These are phyloP conservation scores for Coccomyxa sp. DNA, from an alignment of 139 green algal genomes.

Conservation along the genomic window DNA sequence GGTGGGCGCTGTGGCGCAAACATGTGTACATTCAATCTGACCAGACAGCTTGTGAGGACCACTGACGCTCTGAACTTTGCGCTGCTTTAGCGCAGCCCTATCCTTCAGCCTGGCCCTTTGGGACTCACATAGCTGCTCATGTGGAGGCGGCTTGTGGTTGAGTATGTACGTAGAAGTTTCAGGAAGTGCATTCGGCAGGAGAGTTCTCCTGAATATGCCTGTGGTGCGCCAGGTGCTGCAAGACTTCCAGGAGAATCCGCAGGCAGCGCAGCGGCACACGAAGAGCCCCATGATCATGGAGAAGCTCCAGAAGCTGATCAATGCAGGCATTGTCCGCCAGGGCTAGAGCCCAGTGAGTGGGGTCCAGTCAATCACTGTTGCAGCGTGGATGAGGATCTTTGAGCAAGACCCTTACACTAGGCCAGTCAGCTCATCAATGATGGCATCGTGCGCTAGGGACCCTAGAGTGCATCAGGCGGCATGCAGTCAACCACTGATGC, in stretches of 20 bases:
- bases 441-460: too few species aligned
- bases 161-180: background rate
- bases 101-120: background rate
- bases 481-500: too few species aligned
- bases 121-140: background rate
- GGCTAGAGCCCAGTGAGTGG: too few species aligned
- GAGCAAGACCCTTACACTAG: too few species aligned
- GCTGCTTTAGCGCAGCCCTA: background rate
- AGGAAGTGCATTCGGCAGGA: background rate
- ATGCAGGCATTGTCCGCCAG: constrained; percentile 87
- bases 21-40: background rate
- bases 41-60: too few species aligned
- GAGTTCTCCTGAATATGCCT: background rate
- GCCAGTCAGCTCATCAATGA: too few species aligned
- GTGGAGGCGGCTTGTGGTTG: background rate
- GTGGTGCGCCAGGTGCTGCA: constrained; percentile 71
- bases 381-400: too few species aligned
- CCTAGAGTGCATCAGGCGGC: too few species aligned
- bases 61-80: background rate
- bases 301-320: constrained; percentile 96
- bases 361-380: too few species aligned
- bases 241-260: constrained; percentile 90
- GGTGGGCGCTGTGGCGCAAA: background rate
- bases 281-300: constrained; percentile 77
- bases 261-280: constrained; percentile 78